phyloP scores from a whole-genome alignment of 306 rosid genomes.

The Begonia fuchsioides region DNA sequence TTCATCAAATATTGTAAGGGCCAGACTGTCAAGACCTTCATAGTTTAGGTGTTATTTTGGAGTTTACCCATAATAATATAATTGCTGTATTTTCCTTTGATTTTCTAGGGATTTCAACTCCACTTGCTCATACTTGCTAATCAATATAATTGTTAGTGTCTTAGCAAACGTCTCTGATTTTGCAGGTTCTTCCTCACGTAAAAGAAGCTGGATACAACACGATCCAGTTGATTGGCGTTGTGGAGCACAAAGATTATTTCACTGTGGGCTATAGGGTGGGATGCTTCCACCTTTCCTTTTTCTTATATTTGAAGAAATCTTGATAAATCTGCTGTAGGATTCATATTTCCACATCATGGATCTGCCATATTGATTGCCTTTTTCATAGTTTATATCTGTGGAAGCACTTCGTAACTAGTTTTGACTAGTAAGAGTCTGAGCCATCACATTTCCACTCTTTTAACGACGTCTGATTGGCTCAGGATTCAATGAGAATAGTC shows the following conservation, averaged over 20 bases:
- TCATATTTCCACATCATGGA: constrained; percentile 6
- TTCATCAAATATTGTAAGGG: too few species aligned
- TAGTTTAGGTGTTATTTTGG: too few species aligned
- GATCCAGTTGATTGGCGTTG: constrained; percentile 79
- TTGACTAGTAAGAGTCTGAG: neutral
- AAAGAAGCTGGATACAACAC: constrained; percentile 86
- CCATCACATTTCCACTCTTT: neutral
- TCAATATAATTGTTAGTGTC: neutral
- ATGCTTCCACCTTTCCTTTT: constrained; percentile 10
- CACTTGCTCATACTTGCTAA: too few species aligned
- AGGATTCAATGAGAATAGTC: neutral
- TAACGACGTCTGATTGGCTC: neutral
- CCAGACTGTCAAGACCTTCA: too few species aligned
- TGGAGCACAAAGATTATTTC: constrained; percentile 91
- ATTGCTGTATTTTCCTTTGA: too few species aligned
- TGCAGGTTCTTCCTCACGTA: constrained; percentile 82
- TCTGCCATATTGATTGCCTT: constrained; percentile 5
- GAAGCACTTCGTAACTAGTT: neutral
- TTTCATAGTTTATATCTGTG: neutral
- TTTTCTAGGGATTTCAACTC: too few species aligned
- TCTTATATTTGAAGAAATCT: constrained; percentile 4
- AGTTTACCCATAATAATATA: too few species aligned
- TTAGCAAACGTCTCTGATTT: constrained; percentile 11
- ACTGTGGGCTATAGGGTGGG: constrained; percentile 93
- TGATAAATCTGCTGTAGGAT: constrained; percentile 2